Percentiles rank a stretch among this genome's conserved stretches.
These are phyloP conservation scores for Rhodotorula diobovata DNA, from an alignment of 768 basidiomycete genomes.

Conservation along the genomic window DNA sequence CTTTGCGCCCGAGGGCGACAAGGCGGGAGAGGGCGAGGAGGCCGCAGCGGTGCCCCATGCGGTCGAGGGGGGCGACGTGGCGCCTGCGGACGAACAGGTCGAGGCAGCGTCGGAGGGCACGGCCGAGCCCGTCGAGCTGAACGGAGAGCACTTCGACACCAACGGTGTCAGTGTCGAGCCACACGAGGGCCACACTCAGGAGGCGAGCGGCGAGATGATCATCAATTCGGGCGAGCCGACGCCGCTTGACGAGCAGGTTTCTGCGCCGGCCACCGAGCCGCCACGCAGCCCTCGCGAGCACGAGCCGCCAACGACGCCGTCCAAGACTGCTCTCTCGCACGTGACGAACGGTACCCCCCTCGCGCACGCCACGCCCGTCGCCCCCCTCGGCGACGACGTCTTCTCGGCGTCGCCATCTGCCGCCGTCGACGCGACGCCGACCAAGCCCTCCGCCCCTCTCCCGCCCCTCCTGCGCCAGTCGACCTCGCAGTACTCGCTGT, in stretches of 20 bases:
- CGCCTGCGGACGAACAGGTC: too few relatives aligned
- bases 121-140: not conserved
- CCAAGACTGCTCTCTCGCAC: not conserved
- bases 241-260: not conserved
- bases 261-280: not conserved
- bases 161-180: too few relatives aligned
- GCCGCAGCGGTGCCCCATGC: not conserved
- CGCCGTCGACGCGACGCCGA: not conserved
- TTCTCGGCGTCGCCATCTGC: not conserved
- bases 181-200: not conserved
- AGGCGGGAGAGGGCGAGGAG: not conserved
- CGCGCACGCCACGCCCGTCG: not conserved
- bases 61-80: not conserved
- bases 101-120: too few relatives aligned
- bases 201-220: not conserved
- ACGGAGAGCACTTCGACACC: too few relatives aligned
- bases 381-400: not conserved
- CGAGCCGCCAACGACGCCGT: not conserved
- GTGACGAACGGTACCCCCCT: too few relatives aligned
- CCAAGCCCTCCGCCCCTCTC: not conserved
- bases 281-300: too few relatives aligned
- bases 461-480: not conserved
- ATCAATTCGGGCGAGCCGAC: not conserved
- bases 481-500: not conserved
- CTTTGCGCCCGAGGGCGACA: not conserved